These are phyloP conservation scores for Chlamydomonas applanata DNA, from an alignment of 139 green algal species.

Conservation along the genomic window DNA sequence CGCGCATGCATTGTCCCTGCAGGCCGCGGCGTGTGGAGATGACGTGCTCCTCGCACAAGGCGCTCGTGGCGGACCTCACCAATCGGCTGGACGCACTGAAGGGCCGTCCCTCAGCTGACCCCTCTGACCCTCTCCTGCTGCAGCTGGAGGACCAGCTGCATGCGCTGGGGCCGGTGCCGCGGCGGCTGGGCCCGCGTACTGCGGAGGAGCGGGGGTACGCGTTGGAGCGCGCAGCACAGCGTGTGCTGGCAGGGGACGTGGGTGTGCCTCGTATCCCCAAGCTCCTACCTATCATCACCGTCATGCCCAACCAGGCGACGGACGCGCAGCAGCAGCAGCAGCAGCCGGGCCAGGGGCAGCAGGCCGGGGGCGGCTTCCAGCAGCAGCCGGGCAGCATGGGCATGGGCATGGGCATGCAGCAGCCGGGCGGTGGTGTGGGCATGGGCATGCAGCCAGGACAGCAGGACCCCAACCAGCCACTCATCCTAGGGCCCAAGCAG, in stretches of 20 bases:
- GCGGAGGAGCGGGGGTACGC: slow-evolving; percentile 25
- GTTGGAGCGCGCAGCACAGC: slow-evolving; percentile 19
- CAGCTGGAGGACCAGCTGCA: slow-evolving; percentile 30
- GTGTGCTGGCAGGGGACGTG: slow-evolving; percentile 28
- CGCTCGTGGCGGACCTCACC: not conserved
- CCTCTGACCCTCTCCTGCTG: slow-evolving; percentile 25
- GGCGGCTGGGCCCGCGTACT: slow-evolving; percentile 20
- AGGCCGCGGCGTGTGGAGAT: slow-evolving; percentile 40
- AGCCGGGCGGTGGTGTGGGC: not conserved
- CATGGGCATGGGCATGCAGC: not conserved
- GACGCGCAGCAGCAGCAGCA: not conserved
- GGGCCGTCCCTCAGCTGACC: slow-evolving; percentile 38
- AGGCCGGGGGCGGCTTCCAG: too few relatives aligned
- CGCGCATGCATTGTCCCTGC: slow-evolving; percentile 13
- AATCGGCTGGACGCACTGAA: slow-evolving; percentile 31
- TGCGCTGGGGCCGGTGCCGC: slow-evolving; percentile 36
- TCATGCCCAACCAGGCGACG: slow-evolving; percentile 11
- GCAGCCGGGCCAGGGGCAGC: slow-evolving; percentile 7
- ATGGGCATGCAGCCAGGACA: not conserved
- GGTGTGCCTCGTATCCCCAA: slow-evolving; percentile 40
- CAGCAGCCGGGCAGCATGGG: not conserved
- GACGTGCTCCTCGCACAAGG: slow-evolving; percentile 35
- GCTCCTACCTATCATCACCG: slow-evolving; percentile 45
- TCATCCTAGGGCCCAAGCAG: too few relatives aligned
- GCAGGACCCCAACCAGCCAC: too few relatives aligned